Conservation (phyloP, 169 alveolate genomes). For the Plasmodium fragile region DNA sequence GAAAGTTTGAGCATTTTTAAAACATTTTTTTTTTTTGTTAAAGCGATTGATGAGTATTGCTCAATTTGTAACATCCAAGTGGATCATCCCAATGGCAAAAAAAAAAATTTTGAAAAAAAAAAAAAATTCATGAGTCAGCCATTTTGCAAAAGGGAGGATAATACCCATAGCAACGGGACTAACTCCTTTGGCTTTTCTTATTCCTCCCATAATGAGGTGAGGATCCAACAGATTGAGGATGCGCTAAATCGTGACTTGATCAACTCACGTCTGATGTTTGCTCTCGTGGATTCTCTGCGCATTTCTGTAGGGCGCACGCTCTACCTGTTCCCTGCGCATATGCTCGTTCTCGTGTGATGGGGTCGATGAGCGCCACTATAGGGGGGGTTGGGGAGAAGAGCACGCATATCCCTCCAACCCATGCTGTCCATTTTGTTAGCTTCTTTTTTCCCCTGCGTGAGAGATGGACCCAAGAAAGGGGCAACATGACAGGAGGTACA, state of each 20-base stretch:
- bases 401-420: background rate
- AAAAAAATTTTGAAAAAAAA: background rate
- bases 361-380: background rate
- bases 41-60: constrained; percentile 46
- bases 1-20: constrained; percentile 13
- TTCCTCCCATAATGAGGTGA: background rate
- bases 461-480: background rate
- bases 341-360: constrained; percentile 4
- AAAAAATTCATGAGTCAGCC: background rate
- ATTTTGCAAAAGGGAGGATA: background rate
- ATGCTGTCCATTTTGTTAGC: background rate
- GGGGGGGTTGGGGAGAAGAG: background rate
- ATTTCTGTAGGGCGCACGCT: background rate
- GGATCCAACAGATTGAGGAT: constrained; percentile 26
- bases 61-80: constrained; percentile 17
- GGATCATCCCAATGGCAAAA: background rate
- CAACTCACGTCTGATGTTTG: constrained; percentile 25
- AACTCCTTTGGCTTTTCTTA: background rate
- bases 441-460: constrained; percentile 43
- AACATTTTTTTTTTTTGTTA: constrained; percentile 35
- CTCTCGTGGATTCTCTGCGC: constrained; percentile 39
- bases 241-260: constrained; percentile 8
- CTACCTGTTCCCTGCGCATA: constrained; percentile 44
- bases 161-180: background rate
- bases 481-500: background rate